These are phyloP conservation scores for Plectosphaerella sp. DNA, from an alignment of 2,329 filamentous ascomycete species.

Conservation along the genomic window DNA sequence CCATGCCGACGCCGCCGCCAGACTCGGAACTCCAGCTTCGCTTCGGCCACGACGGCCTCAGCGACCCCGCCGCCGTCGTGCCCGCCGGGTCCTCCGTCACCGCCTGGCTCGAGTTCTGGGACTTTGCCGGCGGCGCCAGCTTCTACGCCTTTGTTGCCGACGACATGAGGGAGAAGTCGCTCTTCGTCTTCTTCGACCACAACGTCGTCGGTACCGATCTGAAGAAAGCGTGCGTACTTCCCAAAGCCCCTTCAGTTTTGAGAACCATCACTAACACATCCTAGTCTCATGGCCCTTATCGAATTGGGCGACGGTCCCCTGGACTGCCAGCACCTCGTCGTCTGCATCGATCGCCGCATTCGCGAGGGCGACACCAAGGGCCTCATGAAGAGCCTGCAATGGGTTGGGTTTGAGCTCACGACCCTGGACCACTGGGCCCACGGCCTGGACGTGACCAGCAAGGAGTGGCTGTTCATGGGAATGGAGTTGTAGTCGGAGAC, in stretches of 20 bases:
- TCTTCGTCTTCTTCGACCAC: slow-evolving; percentile 84
- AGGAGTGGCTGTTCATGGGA: slow-evolving; percentile 79
- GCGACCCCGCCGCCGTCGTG: slow-evolving; percentile 14
- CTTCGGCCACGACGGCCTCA: slow-evolving; percentile 9
- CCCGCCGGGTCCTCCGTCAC: slow-evolving; percentile 32
- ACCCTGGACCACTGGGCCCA: slow-evolving; percentile 74
- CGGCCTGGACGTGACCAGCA: slow-evolving; percentile 62
- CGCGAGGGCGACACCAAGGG: slow-evolving; percentile 58
- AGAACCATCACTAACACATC: slow-evolving; percentile 20
- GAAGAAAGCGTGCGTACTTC: slow-evolving; percentile 82
- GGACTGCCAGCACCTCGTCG: slow-evolving; percentile 71
- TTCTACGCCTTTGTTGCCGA: slow-evolving; percentile 83
- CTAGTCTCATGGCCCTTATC: slow-evolving; percentile 80
- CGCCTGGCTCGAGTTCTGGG: slow-evolving; percentile 75
- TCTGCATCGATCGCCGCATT: slow-evolving; percentile 73
- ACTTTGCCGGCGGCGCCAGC: slow-evolving; percentile 77
- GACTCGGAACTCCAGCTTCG: slow-evolving; percentile 32
- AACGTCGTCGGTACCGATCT: slow-evolving; percentile 69
- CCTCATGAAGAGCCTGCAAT: slow-evolving; percentile 78
- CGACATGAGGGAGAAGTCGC: slow-evolving; percentile 62
- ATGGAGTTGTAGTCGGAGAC: slow-evolving; percentile 69
- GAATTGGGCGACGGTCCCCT: slow-evolving; percentile 78
- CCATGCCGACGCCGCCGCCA: slow-evolving; percentile 49
- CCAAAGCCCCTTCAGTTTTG: no score
- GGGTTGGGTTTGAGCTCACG: slow-evolving; percentile 85